phyloP scores from a whole-genome alignment of 2,329 filamentous ascomycete species.

The Cylindrodendrum hubeiense region DNA sequence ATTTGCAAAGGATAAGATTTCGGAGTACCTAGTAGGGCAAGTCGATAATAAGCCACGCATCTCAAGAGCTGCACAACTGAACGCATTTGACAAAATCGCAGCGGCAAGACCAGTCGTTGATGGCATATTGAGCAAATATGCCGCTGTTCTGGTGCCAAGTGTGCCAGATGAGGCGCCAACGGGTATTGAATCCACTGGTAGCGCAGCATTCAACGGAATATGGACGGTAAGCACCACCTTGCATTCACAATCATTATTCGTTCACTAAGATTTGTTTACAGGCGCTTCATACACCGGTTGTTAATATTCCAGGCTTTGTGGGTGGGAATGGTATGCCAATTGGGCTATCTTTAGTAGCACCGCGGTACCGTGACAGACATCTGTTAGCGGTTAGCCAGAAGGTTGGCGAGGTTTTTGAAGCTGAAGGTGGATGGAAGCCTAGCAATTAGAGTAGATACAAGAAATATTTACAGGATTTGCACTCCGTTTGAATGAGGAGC shows the following conservation, averaged over 20 bases:
- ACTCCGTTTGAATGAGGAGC: too few relatives aligned
- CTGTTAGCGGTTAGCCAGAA: constrained; percentile 56
- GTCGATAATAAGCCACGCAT: constrained; percentile 62
- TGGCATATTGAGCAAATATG: constrained; percentile 62
- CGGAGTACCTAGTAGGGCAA: constrained; percentile 58
- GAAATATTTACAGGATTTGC: too few relatives aligned
- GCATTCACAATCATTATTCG: fast-evolving
- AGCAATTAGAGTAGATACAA: not conserved
- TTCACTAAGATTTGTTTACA: constrained; percentile 24
- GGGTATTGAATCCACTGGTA: constrained; percentile 66
- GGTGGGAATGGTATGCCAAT: constrained; percentile 66
- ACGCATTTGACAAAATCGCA: constrained; percentile 66
- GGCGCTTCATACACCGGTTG: constrained; percentile 69
- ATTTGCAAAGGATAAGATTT: constrained; percentile 59
- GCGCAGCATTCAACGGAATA: constrained; percentile 61
- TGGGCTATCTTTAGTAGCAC: constrained; percentile 64
- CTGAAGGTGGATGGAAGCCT: constrained; percentile 40
- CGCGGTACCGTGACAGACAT: constrained; percentile 59
- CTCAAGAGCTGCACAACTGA: constrained; percentile 61
- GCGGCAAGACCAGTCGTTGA: constrained; percentile 67
- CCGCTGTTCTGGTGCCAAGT: constrained; percentile 69
- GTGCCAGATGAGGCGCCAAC: constrained; percentile 70
- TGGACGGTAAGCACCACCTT: constrained; percentile 65
- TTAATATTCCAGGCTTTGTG: constrained; percentile 74
- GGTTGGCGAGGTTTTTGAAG: constrained; percentile 50